These are phyloP conservation scores for Chalciporus pseudorubinellus DNA, from an alignment of 768 basidiomycete genomes.

Conservation along the genomic window DNA sequence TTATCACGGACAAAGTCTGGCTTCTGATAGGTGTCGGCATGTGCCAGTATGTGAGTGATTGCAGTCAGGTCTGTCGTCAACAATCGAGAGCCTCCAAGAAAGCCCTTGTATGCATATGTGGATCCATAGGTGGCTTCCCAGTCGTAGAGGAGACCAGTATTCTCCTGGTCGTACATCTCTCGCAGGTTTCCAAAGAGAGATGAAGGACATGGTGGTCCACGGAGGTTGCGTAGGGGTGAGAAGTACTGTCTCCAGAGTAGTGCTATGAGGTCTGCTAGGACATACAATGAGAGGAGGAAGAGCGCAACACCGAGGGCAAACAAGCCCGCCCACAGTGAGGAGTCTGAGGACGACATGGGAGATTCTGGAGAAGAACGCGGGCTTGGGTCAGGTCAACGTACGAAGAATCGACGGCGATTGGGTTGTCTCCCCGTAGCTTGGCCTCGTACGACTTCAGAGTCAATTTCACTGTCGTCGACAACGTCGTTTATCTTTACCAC, in stretches of 20 bases:
- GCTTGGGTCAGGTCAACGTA: not conserved
- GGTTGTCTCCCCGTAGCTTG: not conserved
- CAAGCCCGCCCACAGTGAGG: not conserved
- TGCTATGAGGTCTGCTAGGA: slow-evolving; percentile 37
- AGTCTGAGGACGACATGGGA: slow-evolving; percentile 3
- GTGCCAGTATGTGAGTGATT: slow-evolving; percentile 54
- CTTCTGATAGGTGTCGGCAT: slow-evolving; percentile 60
- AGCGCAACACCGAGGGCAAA: slow-evolving; percentile 8
- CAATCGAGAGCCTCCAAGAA: slow-evolving; percentile 50
- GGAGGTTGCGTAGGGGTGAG: slow-evolving; percentile 49
- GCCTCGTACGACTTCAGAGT: not conserved
- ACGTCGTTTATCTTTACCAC: not conserved
- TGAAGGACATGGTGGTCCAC: slow-evolving; percentile 45
- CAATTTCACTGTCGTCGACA: not conserved
- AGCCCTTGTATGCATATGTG: slow-evolving; percentile 53
- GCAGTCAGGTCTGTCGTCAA: slow-evolving; percentile 60
- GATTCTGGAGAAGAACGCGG: not conserved
- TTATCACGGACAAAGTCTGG: slow-evolving; percentile 54
- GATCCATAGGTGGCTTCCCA: slow-evolving; percentile 49
- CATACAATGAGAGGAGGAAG: slow-evolving; percentile 20
- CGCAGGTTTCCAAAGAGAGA: slow-evolving; percentile 52
- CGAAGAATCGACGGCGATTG: not conserved
- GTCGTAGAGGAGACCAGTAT: slow-evolving; percentile 43
- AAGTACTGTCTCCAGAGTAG: slow-evolving; percentile 44
- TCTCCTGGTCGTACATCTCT: slow-evolving; percentile 58